Evolutionary conservation across 2,329 filamentous ascomycete genomes (phyloP), one percentile per base, ranked within the genome.

Genomic region (Colletotrichum plurivorum): DNA sequence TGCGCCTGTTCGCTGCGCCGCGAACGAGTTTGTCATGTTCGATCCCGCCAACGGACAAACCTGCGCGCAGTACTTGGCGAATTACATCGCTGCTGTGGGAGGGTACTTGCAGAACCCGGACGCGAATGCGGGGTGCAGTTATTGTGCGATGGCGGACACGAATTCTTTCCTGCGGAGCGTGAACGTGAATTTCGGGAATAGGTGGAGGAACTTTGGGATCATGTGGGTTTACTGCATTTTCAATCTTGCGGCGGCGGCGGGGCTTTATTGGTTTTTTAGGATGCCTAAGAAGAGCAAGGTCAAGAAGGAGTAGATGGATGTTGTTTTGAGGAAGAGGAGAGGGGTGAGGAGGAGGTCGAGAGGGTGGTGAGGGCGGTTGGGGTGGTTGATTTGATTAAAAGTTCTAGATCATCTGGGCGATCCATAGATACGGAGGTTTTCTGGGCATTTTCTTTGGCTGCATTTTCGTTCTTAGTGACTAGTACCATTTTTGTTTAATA

Each of bases 121-220:
- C 31, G 31, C 60, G n/a, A 13, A 43, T n/a, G 43, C 71, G 73
- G 1, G 82, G 13, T 89, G 88, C 73, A 70, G 82, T 13, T 90
- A 80, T 71, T 85, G 83, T 63, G 67, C 76, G 0, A 53, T 83
- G 0, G 68, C 73, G 5, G 73, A 78, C 0, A 82, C 82, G 0
- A 79, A 84, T 36, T 71, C 74, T 15, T 83, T 81, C 43, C 45
- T 84, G 63, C 63, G 78, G 1, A 64, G 27, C 0, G 81, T 83
- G 46, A 78, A 81, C 31, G 83, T 86, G 53, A 78, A 79, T 41
- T 89, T 86, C 61, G 75, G 74, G 43, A 73, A 87, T 49, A 76
- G 85, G 13, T 89, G 87, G 87, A 81, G 88, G 60, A 85, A 89
- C 65, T 87, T 84, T 63, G 87, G 87, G 0, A 76, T 90, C 13